phyloP scores from a whole-genome alignment of 176 grass and related monocot genomes.

The Raddia distichophylla region DNA sequence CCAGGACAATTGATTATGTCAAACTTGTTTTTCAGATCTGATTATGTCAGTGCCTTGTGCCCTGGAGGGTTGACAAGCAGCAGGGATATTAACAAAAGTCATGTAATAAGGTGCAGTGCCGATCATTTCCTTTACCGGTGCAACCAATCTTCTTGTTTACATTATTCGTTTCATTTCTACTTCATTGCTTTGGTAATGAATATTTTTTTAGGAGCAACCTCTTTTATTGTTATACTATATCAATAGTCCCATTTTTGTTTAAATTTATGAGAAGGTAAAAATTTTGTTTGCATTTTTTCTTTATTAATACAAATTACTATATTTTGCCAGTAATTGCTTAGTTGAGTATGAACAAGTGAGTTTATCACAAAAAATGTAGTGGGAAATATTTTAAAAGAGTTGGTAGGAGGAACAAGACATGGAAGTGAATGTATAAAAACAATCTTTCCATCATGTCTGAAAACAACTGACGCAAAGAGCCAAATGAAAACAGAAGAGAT shows the following conservation, averaged over 20 bases:
- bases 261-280: background rate
- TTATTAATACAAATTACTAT: background rate
- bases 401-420: background rate
- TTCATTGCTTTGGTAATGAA: background rate
- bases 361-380: background rate
- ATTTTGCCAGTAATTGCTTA: background rate
- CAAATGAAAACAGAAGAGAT: too few species aligned
- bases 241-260: background rate
- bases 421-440: background rate
- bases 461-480: too few species aligned
- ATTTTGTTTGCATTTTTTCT: background rate
- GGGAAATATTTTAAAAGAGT: background rate
- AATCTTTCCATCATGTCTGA: background rate
- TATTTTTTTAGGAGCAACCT: background rate
- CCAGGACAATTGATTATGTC: conserved; percentile 2
- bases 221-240: background rate
- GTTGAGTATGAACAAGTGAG: background rate
- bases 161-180: conserved; percentile 1
- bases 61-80: conserved; percentile 50
- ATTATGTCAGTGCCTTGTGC: conserved; percentile 63
- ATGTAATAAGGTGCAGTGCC: conserved; percentile 44
- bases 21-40: conserved; percentile 44
- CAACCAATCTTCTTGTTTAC: background rate
- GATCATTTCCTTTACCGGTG: too few species aligned
- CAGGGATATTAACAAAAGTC: conserved; percentile 45